A percentile compares a stretch with the other conserved stretches of the same genome.
These are phyloP conservation scores for Cryphonectria nitschkei DNA, from an alignment of 2,329 filamentous ascomycete genomes.

Conservation along the genomic window DNA sequence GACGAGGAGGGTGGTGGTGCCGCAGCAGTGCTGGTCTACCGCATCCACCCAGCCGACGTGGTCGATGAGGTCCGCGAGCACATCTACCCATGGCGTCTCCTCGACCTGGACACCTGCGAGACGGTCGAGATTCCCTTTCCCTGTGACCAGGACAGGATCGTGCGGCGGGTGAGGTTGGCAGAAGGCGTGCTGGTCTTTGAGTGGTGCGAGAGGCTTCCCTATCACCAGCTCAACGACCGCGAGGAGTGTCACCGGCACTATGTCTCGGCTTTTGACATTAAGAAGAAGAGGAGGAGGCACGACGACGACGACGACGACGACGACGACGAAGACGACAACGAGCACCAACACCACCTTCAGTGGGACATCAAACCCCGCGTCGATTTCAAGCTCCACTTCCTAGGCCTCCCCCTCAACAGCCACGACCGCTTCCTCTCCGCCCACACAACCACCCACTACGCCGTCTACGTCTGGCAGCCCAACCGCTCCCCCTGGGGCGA, in stretches of 20 bases:
- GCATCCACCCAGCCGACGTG: conserved; percentile 34
- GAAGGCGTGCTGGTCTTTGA: conserved; percentile 63
- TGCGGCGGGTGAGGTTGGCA: conserved; percentile 59
- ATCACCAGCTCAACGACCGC: conserved; percentile 54
- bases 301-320: too few species aligned
- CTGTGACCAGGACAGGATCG: conserved; percentile 49
- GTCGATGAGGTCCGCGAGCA: conserved; percentile 13
- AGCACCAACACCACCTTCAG: conserved; percentile 22
- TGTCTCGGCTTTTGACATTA: conserved; percentile 61
- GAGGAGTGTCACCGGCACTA: conserved; percentile 61
- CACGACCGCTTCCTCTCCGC: conserved; percentile 65
- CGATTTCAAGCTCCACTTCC: conserved; percentile 64
- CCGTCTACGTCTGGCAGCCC: conserved; percentile 64
- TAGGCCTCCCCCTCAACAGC: conserved; percentile 58
- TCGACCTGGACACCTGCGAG: conserved; percentile 53
- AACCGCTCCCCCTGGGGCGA: conserved; percentile 59
- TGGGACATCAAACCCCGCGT: conserved; percentile 56
- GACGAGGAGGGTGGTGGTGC: conserved; percentile 34
- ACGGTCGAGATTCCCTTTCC: conserved; percentile 54
- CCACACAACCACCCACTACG: conserved; percentile 63
- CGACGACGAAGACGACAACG: not conserved
- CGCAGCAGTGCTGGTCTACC: conserved; percentile 58
- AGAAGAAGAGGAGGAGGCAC: conserved; percentile 15
- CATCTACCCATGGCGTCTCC: conserved; percentile 45
- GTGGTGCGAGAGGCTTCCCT: conserved; percentile 60